Percentiles rank a stretch among this genome's conserved stretches.
Conservation (phyloP, 306 rosid species). For the Senna tora region DNA sequence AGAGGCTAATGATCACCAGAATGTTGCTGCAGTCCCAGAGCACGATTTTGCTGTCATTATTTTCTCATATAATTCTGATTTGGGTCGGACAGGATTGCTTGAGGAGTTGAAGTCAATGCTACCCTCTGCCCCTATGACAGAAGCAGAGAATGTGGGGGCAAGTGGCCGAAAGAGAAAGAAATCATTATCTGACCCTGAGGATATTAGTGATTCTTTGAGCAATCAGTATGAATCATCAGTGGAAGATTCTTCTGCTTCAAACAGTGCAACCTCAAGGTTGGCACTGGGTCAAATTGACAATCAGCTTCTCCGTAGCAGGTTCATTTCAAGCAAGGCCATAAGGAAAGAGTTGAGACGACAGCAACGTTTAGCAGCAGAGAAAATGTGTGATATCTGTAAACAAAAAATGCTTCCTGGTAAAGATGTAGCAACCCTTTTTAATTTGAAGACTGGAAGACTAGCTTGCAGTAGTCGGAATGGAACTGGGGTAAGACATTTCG, state of each 20-base stretch:
- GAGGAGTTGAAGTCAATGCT: conserved; percentile 59
- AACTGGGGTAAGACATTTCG: conserved; percentile 66
- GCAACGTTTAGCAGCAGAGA: conserved; percentile 77
- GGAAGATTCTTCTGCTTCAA: conserved; percentile 65
- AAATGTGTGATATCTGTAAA: conserved; percentile 86
- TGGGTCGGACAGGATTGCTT: conserved; percentile 66
- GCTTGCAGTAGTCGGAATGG: conserved; percentile 85
- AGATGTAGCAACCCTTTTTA: conserved; percentile 85
- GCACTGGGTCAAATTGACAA: conserved; percentile 51
- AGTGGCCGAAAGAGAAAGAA: conserved; percentile 56
- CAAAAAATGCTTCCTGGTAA: conserved; percentile 92
- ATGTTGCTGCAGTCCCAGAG: conserved; percentile 46
- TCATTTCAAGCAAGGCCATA: conserved; percentile 63
- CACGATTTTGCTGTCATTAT: conserved; percentile 68
- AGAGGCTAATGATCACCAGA: conserved; percentile 37
- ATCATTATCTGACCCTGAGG: conserved; percentile 64
- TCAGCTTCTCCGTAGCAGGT: conserved; percentile 56
- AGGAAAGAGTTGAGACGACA: conserved; percentile 80
- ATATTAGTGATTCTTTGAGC: conserved; percentile 50
- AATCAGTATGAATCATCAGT: conserved; percentile 66
- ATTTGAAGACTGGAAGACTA: conserved; percentile 75
- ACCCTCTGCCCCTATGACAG: conserved; percentile 49
- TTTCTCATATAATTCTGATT: conserved; percentile 65
- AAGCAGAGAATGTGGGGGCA: conserved; percentile 44
- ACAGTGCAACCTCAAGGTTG: conserved; percentile 46